Evolutionary conservation across 441 rosid species (phyloP), one percentile per base, ranked within the genome.

Genomic region (Melastoma candidum): DNA sequence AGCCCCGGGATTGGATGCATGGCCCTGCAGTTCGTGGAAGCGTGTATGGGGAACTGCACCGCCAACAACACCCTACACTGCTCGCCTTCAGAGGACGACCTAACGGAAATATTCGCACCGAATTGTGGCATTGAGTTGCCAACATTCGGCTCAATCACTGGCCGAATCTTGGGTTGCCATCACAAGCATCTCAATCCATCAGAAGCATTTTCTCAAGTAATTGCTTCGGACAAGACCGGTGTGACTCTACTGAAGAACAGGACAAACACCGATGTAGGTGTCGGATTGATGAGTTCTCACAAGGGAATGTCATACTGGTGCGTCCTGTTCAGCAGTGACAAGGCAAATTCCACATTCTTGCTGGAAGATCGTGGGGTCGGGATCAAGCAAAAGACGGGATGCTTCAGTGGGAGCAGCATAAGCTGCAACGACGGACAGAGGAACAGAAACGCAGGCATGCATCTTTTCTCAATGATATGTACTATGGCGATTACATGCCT

Each of bases 1-100:
- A 85, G 77, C 63, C 97, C 95, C 0, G 97, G 97, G n/a, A 85
- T 89, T 11, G 97, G 93, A 56, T 89, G 97, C 75, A 83, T 85
- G 77, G 95, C 97, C 47, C 74, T 83, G 64, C 93, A 83, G 66
- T 89, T 81, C 66, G 83, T 65, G 22, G 22, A 17, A 17, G 22
- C 22, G 22, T 17, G 22, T 17, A 17, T 0, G 65, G 83, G 78
- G 26, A 17, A 77, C 75, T 83, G 95, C 85, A 74, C 70, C 22
- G 61, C 55, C 43, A 68, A 76, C 70, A 71, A 66, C 2, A 74
- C 77, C 60, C 73, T 67, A 6, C 78, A 68, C 75, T 85, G 95
- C 72, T 68, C 76, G 44, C 93, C 81, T 46, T 73, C 84, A 3
- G 90, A 81, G 60, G 86, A 69, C 48, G 87, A 85, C 70, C 85